Percentiles rank a stretch among this genome's conserved stretches.
Conservation (phyloP, 129 eudicot species). For the Flaveria trinervia region DNA sequence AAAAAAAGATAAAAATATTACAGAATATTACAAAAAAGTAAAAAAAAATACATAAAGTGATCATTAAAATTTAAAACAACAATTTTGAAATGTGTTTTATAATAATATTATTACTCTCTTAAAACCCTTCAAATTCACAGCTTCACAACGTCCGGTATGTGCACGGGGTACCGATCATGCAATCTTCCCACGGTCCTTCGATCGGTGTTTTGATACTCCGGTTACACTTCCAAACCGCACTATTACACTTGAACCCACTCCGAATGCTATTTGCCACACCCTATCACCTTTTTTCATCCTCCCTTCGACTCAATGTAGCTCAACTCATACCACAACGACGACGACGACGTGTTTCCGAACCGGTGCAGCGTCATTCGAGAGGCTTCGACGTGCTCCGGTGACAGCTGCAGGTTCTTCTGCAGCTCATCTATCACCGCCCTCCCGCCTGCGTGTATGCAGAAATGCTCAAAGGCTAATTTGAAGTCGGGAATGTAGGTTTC, state of each 20-base stretch:
- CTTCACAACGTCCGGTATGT: constrained; percentile 62
- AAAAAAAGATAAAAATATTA: background rate
- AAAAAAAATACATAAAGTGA: background rate
- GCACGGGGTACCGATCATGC: constrained; percentile 59
- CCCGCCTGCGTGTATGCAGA: constrained; percentile 74
- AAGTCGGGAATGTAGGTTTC: constrained; percentile 69
- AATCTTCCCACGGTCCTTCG: constrained; percentile 61
- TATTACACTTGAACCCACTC: constrained; percentile 80
- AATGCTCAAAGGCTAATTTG: constrained; percentile 65
- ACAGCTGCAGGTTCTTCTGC: constrained; percentile 59
- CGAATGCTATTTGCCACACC: constrained; percentile 77
- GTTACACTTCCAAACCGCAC: constrained; percentile 72
- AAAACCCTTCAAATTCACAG: constrained; percentile 29
- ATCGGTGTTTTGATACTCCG: constrained; percentile 39
- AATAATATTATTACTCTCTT: background rate
- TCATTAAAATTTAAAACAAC: background rate
- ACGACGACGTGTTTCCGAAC: constrained; percentile 70
- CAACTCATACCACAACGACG: constrained; percentile 67
- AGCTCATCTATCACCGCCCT: constrained; percentile 70
- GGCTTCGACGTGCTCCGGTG: constrained; percentile 62
- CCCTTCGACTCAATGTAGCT: constrained; percentile 59
- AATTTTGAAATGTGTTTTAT: background rate
- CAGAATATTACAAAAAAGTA: background rate
- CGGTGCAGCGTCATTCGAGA: constrained; percentile 70
- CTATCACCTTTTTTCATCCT: constrained; percentile 73